Percentiles rank a stretch among this genome's conserved stretches.
Evolutionary conservation across 495 filamentous ascomycete species (phyloP).

Genomic region (Lophiotrema nucula): DNA sequence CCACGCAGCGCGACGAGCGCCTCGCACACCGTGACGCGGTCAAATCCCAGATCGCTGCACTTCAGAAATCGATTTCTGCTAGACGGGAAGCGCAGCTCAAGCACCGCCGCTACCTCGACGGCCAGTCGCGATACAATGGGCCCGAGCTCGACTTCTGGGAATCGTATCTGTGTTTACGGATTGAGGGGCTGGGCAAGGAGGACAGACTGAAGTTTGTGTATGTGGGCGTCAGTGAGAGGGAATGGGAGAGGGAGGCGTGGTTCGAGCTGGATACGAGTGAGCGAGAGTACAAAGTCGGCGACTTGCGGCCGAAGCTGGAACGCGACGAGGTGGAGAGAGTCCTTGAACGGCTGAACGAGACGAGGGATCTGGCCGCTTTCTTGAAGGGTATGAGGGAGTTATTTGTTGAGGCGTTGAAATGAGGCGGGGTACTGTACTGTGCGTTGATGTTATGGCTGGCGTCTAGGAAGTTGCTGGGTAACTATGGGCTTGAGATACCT

Average conservation of each 20-base stretch:
- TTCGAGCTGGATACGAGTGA: constrained; percentile 83
- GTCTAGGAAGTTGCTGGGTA: too few species aligned
- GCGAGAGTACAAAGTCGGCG: constrained; percentile 79
- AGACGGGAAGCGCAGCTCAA: constrained; percentile 60
- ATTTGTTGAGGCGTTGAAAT: constrained; percentile 64
- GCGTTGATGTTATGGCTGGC: too few species aligned
- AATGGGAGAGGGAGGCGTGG: constrained; percentile 88
- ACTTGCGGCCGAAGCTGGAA: constrained; percentile 73
- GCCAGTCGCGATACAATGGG: constrained; percentile 78
- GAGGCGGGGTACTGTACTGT: constrained; percentile 11
- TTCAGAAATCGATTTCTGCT: constrained; percentile 66
- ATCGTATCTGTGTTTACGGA: constrained; percentile 78
- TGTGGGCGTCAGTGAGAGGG: constrained; percentile 79
- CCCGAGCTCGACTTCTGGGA: constrained; percentile 97
- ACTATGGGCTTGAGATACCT: background rate
- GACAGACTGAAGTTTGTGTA: constrained; percentile 90
- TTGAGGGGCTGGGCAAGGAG: constrained; percentile 82
- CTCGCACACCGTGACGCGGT: constrained; percentile 70
- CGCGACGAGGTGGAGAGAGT: constrained; percentile 67
- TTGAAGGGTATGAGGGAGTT: constrained; percentile 91
- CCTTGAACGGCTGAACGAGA: constrained; percentile 77
- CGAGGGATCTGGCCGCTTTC: constrained; percentile 73
- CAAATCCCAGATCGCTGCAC: constrained; percentile 72
- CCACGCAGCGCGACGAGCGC: constrained; percentile 70
- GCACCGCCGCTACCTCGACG: constrained; percentile 66